Evolutionary conservation across 2,329 filamentous ascomycete genomes (phyloP), one percentile per base, ranked within the genome.

Genomic region (Lomentospora prolificans): DNA sequence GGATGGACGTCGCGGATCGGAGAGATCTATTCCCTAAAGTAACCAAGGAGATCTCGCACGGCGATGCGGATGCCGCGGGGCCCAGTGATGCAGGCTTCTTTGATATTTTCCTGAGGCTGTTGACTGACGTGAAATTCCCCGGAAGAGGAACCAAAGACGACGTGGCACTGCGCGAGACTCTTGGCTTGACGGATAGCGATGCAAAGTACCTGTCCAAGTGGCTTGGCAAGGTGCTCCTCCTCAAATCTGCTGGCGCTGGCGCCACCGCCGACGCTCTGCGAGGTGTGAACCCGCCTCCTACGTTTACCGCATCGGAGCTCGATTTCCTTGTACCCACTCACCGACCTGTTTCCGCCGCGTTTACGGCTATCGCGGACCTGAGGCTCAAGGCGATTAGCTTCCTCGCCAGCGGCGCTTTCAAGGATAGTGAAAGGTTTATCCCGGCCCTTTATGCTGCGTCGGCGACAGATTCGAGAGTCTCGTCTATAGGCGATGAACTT

Each of bases 401-500:
- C 55, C 73, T 99, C 19, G 84, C 87, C 2, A 96, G 89, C 64
- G 90, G 89, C 3, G 84, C 91, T 5, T 97, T 99, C 68, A 84
- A 75, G 0, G 90, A 96, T 59, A 72, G 82, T 1, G 89, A 97
- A 65, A 84, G 90, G 30, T 90, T 96, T 62, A 69, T 96, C 10
- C 87, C 92, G 0, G 87, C 90, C 0, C 71, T 97, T 1, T 90
- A 88, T 66, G 90, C 91, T 4, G 86, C 90, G 25, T 85, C 90
- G 0, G 91, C 91, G 69, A 74, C 84, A 1, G 94, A 96, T 61
- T 89, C 85, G 33, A 81, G 86, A 7, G 84, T 96, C 36, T 84
- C 88, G 9, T 83, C 87, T n/a, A 74, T 89, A n/a, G 92, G 89
- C 0, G 90, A 96, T 57, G 90, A 96, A 63, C 81, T 95, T 51